Evolutionary conservation across 495 filamentous ascomycete species (phyloP).

Genomic region (Opeltia flavorubescens): DNA sequence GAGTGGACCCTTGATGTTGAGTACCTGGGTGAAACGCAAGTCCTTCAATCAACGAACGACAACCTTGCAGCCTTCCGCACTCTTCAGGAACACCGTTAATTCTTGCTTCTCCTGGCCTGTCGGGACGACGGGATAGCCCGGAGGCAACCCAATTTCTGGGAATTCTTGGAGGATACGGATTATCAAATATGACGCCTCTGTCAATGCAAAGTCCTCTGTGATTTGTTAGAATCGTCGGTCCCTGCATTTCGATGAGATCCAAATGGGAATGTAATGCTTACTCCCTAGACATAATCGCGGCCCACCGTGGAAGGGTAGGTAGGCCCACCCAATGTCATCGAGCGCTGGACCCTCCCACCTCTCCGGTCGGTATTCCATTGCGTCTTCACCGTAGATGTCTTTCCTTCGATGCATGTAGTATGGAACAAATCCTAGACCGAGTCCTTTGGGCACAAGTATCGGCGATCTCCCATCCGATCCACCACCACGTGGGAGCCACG

Average conservation of each 20-base stretch:
- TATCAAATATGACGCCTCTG: conserved; percentile 31
- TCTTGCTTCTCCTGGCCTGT: conserved; percentile 19
- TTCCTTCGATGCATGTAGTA: conserved; percentile 45
- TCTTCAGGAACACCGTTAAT: conserved; percentile 20
- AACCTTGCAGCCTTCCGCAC: conserved; percentile 22
- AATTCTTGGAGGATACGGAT: conserved; percentile 32
- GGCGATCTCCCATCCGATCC: conserved; percentile 30
- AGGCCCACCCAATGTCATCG: conserved; percentile 36
- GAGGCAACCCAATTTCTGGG: conserved; percentile 21
- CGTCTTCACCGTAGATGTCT: conserved; percentile 41
- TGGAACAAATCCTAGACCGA: conserved; percentile 30
- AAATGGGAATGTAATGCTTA: not conserved
- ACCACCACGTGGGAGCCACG: conserved; percentile 36
- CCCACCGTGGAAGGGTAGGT: conserved; percentile 55
- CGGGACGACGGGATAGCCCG: conserved; percentile 8
- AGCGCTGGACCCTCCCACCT: conserved; percentile 39
- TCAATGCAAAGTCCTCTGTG: conserved; percentile 35
- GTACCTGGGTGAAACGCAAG: not conserved
- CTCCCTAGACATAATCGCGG: conserved; percentile 24
- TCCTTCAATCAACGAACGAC: conserved; percentile 3
- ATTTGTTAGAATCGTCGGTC: not conserved
- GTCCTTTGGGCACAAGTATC: conserved; percentile 28
- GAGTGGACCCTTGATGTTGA: too few relatives aligned
- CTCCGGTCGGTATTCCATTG: conserved; percentile 45
- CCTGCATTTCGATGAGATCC: not conserved